Base-by-base conservation (phyloP, 805 yeast genomes). In the Wickerhamomyces canadensis region DNA sequence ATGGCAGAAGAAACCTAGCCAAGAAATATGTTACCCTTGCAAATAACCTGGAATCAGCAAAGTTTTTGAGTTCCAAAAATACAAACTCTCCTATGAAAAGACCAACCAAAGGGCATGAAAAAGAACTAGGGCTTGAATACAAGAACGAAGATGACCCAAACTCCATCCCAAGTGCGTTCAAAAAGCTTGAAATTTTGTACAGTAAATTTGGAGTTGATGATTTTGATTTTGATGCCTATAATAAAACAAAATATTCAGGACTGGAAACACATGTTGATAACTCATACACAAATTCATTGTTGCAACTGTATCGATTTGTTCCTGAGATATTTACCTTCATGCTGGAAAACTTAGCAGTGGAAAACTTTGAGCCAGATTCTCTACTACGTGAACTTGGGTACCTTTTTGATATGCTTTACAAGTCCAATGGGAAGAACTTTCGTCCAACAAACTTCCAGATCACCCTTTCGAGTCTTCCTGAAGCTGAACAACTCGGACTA, bases 171-270 rank as follows among this genome's bases (percentile, higher is more conserved):
- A 80, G 80, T 36, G 84, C 89, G 25, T 91, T 82, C 62, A 67
- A 78, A 28, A 76, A 79, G 48, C 65, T 86, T 32, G 84, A 81
- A 42, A 84, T 91, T 37, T 73, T 81, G 29, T 91, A 89, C 58
- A 84, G 94, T 39, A 80, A 76, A 50, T 91, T 87, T 59, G 98
- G 98, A 19, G 88, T 93, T 22, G 87, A 83, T 48, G 96, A 88
- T 58, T 93, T 93, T 61, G 96, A 91, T 62, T 91, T 93, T 56
- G 80, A 75, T 37, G 82, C 79, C 50, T 91, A 83, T 65, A 91
- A 91, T 55, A 68, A 69, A 27, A 84, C 97, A 0, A 43, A 53
- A 2, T 80, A 67, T 38, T 76, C 97, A 2, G 97, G 98, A 0
- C 66, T 91, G n/a, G 98, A 93, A 57, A 81, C 88, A 9, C 93